Evolutionary conservation across 768 basidiomycete genomes (phyloP), one percentile per base, ranked within the genome.

Genomic region (Tulasnella sp.): DNA sequence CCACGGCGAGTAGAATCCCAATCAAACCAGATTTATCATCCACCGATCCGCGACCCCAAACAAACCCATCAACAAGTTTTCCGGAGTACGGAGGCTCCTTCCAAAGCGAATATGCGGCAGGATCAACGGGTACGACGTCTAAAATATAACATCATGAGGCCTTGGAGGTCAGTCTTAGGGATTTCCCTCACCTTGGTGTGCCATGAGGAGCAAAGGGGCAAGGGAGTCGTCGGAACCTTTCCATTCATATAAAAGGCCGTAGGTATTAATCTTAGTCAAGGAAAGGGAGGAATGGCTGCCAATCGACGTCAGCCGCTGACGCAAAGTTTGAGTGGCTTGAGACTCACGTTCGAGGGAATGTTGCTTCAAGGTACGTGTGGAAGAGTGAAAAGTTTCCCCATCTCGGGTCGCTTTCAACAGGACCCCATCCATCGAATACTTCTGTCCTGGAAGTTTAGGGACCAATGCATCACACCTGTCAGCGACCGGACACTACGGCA

Each of bases 21-120:
- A 92, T 88, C 67, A 92, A 80, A n/a, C 88, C 89, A 69, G 87
- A 88, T 84, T 95, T 95, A 83, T 93, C 91, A 79, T 94, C 92
- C 2, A 84, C 84, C 69, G 87, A 86, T 40, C 93, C 93, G 12
- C 93, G 86, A 8, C 93, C 93, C 91, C 91, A 93, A 22, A 94
- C 85, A 77, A 85, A 86, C 72, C 87, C 83, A 40, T 72, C 22
- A 87, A 87, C 84, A 74, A 73, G 17, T 7, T 17, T 40, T 0
- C 91, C 91, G 36, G 88, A 89, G 80, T 88, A 91, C 2, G 90
- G 89, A 3, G 89, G 89, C 75, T 89, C 79, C 5, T 81, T 85
- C 91, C 91, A 92, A 77, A 86, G 82, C 77, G 85, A 85, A 25
- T 87, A 82, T 0, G 90, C 90, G 4, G 83, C 83, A 2, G 86